A percentile compares a stretch with the other conserved stretches of the same genome.
These are phyloP conservation scores for Hygrophoropsis aurantiaca DNA, from an alignment of 768 basidiomycete genomes.

Conservation along the genomic window DNA sequence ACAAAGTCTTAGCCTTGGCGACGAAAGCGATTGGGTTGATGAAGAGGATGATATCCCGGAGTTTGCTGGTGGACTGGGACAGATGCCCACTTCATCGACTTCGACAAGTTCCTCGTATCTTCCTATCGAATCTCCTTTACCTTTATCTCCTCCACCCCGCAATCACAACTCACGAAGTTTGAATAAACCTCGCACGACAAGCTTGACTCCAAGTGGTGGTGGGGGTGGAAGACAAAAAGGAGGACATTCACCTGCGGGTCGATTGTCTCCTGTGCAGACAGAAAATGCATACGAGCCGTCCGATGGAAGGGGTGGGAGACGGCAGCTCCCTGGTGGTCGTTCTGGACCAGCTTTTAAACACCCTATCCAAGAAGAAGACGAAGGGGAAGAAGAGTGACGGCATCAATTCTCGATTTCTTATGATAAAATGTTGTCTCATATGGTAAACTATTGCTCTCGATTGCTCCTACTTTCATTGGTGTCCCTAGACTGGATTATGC, in stretches of 20 bases:
- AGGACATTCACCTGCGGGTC: slow-evolving; percentile 60
- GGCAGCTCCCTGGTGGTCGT: slow-evolving; percentile 69
- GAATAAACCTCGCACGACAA: slow-evolving; percentile 27
- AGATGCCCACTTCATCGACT: slow-evolving; percentile 37
- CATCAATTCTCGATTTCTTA: neutral
- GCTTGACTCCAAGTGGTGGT: slow-evolving; percentile 18
- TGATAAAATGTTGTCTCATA: slow-evolving; percentile 5
- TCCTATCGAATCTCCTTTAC: slow-evolving; percentile 38
- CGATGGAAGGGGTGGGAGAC: slow-evolving; percentile 55
- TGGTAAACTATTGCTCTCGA: slow-evolving; percentile 1
- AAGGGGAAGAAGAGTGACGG: slow-evolving; percentile 68
- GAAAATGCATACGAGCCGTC: slow-evolving; percentile 49
- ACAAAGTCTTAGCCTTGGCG: slow-evolving; percentile 57
- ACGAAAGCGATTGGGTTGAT: slow-evolving; percentile 88
- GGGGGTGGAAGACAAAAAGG: slow-evolving; percentile 43
- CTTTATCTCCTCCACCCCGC: slow-evolving; percentile 53
- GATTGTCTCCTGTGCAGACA: slow-evolving; percentile 51
- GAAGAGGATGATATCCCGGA: slow-evolving; percentile 74
- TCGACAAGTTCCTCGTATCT: slow-evolving; percentile 23
- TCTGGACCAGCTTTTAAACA: slow-evolving; percentile 70
- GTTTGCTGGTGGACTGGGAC: slow-evolving; percentile 80
- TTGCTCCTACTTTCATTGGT: slow-evolving; percentile 15
- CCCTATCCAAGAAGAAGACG: slow-evolving; percentile 83
- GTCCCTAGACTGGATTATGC: slow-evolving; percentile 1
- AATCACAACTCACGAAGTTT: slow-evolving; percentile 40